These are phyloP conservation scores for Mycena pura DNA, from an alignment of 768 basidiomycete genomes.

Conservation along the genomic window DNA sequence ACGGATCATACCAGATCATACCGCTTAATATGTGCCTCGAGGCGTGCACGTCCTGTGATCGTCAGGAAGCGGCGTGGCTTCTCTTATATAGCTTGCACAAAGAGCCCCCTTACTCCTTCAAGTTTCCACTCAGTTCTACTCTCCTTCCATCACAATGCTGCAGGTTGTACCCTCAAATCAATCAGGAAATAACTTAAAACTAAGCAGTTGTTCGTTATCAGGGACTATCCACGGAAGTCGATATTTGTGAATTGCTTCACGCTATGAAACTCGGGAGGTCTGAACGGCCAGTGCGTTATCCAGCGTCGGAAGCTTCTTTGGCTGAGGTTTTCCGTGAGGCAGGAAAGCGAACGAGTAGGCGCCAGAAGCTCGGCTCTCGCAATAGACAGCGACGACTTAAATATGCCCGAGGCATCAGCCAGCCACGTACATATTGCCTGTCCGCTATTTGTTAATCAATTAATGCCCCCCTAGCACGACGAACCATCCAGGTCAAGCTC, in stretches of 20 bases:
- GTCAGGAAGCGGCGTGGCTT: conserved; percentile 15
- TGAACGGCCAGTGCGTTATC: conserved; percentile 41
- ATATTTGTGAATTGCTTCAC: conserved; percentile 60
- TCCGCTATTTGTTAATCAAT: neutral
- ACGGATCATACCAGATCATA: conserved; percentile 19
- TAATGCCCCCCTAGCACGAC: conserved; percentile 51
- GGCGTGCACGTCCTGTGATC: conserved; percentile 25
- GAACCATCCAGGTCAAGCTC: conserved; percentile 49
- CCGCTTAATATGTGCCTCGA: conserved; percentile 19
- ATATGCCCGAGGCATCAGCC: conserved; percentile 53
- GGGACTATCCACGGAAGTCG: conserved; percentile 42
- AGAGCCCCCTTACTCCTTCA: neutral
- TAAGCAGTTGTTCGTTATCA: conserved; percentile 2
- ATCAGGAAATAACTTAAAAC: neutral
- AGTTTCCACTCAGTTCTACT: neutral
- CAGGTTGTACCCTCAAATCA: neutral
- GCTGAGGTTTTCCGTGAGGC: conserved; percentile 48
- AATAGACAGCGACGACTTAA: conserved; percentile 47
- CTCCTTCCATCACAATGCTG: conserved; percentile 5
- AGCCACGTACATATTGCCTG: conserved; percentile 44
- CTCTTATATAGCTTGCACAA: conserved; percentile 13
- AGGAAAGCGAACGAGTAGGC: conserved; percentile 43
- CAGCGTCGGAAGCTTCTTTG: neutral
- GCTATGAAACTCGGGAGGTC: conserved; percentile 53
- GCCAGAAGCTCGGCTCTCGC: conserved; percentile 15